phyloP scores from a whole-genome alignment of 2,329 filamentous ascomycete species.

The Phaeophleospora eucalypticola region DNA sequence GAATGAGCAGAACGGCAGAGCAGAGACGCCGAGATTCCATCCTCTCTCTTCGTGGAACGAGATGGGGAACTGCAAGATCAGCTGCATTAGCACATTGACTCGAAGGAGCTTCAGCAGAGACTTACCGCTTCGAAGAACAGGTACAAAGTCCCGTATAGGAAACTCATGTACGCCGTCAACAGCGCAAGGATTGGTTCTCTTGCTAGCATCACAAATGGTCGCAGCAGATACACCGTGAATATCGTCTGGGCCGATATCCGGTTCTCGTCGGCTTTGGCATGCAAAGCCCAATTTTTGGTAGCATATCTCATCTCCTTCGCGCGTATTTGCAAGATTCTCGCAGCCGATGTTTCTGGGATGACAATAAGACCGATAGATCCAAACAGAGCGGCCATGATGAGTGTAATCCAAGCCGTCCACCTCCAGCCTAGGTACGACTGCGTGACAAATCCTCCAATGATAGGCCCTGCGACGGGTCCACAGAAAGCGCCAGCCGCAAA shows the following conservation, averaged over 20 bases:
- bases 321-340: slow-evolving; percentile 46
- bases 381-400: slow-evolving; percentile 43
- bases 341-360: slow-evolving; percentile 50
- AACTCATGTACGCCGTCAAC: slow-evolving; percentile 27
- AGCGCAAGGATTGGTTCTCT: slow-evolving; percentile 29
- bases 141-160: slow-evolving; percentile 31
- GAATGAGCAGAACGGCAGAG: slow-evolving; percentile 27
- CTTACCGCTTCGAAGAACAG: slow-evolving; percentile 43
- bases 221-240: slow-evolving; percentile 23
- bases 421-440: slow-evolving; percentile 26
- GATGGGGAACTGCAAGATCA: slow-evolving; percentile 24
- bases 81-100: not conserved
- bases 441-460: slow-evolving; percentile 19
- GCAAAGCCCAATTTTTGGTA: slow-evolving; percentile 47
- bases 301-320: slow-evolving; percentile 47
- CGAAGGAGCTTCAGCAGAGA: not conserved
- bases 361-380: slow-evolving; percentile 42
- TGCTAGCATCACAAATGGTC: slow-evolving; percentile 28
- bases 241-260: slow-evolving; percentile 33
- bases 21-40: slow-evolving; percentile 25
- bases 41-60: slow-evolving; percentile 26
- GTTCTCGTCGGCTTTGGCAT: slow-evolving; percentile 44
- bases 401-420: slow-evolving; percentile 28
- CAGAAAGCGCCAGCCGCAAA: slow-evolving; percentile 24
- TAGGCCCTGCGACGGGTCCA: slow-evolving; percentile 25